Conservation (phyloP, 352 stramenopile genomes). For the Pythium dissotocum region DNA sequence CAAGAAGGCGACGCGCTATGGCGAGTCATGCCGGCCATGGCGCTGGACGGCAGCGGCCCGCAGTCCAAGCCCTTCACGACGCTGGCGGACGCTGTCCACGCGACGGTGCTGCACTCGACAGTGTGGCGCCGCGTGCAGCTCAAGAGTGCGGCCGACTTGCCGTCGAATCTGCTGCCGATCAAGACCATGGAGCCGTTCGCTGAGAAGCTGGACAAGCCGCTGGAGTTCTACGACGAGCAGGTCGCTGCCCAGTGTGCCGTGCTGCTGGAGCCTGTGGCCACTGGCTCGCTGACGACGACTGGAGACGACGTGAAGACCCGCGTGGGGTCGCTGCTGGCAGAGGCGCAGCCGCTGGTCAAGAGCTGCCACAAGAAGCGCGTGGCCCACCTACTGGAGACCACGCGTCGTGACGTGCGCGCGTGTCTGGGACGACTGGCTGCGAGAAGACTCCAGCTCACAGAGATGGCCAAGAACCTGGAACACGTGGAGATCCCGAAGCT, state of each 20-base stretch:
- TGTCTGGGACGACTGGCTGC: conserved; percentile 18
- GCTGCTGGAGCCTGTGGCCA: conserved; percentile 12
- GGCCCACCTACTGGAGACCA: conserved; percentile 21
- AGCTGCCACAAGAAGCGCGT: conserved; percentile 23
- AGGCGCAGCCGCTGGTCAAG: conserved; percentile 30
- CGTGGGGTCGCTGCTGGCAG: conserved; percentile 40
- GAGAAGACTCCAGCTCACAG: not conserved
- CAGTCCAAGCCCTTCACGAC: conserved; percentile 31
- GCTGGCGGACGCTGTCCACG: conserved; percentile 44
- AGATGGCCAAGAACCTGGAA: not conserved
- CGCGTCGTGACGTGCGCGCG: conserved; percentile 22
- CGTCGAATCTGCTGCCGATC: conserved; percentile 43
- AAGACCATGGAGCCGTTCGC: conserved; percentile 35
- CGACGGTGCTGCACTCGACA: conserved; percentile 56
- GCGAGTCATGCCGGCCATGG: conserved; percentile 15
- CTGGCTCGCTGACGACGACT: not conserved
- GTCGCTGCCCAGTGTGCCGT: conserved; percentile 21
- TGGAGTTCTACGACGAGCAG: conserved; percentile 46
- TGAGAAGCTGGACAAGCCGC: conserved; percentile 33
- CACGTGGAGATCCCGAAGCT: conserved; percentile 40
- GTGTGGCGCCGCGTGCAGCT: conserved; percentile 59
- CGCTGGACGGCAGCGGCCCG: conserved; percentile 16
- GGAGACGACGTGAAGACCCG: conserved; percentile 33
- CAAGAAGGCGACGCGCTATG: conserved; percentile 2
- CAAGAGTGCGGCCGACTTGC: conserved; percentile 9